Evolutionary conservation across 495 filamentous ascomycete genomes (phyloP).

Genomic region (Pyrenopolyporus hunteri): DNA sequence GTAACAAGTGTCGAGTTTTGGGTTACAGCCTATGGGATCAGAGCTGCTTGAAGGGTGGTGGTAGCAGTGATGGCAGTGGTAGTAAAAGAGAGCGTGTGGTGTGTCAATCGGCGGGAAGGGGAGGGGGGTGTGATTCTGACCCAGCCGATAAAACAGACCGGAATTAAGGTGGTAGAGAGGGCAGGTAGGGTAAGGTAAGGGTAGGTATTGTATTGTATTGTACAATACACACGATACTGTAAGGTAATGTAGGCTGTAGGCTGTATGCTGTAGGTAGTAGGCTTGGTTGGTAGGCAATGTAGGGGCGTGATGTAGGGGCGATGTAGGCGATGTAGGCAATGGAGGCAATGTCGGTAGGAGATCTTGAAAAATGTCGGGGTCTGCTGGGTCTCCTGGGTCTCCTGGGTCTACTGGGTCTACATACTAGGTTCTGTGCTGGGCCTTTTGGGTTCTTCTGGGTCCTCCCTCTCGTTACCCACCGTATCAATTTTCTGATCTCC

Average conservation of each 20-base stretch:
- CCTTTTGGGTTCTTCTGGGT: no score
- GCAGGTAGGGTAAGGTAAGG: background rate
- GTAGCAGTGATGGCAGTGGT: no score
- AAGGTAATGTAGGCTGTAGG: conserved; percentile 9
- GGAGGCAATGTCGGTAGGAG: conserved; percentile 3
- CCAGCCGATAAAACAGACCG: conserved; percentile 4
- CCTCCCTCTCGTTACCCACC: conserved; percentile 21
- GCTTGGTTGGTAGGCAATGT: no score
- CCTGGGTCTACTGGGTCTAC: background rate
- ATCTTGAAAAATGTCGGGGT: conserved; percentile 33
- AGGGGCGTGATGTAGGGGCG: conserved; percentile 12
- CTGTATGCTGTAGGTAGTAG: no score
- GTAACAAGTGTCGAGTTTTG: conserved; percentile 16
- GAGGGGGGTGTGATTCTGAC: conserved; percentile 1
- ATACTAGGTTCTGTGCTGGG: no score
- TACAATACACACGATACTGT: no score
- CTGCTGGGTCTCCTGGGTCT: conserved; percentile 4
- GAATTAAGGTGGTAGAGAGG: background rate
- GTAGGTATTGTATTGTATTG: no score
- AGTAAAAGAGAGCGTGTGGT: no score
- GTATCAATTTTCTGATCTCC: conserved; percentile 22
- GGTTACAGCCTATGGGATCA: conserved; percentile 37
- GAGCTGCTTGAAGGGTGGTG: conserved; percentile 16
- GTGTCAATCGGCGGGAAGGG: conserved; percentile 19
- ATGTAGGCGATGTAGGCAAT: background rate